Percentiles rank a stretch among this genome's conserved stretches.
These are phyloP conservation scores for Leccinum pseudoinsigne DNA, from an alignment of 1,284 basidiomycete genomes.

Conservation along the genomic window DNA sequence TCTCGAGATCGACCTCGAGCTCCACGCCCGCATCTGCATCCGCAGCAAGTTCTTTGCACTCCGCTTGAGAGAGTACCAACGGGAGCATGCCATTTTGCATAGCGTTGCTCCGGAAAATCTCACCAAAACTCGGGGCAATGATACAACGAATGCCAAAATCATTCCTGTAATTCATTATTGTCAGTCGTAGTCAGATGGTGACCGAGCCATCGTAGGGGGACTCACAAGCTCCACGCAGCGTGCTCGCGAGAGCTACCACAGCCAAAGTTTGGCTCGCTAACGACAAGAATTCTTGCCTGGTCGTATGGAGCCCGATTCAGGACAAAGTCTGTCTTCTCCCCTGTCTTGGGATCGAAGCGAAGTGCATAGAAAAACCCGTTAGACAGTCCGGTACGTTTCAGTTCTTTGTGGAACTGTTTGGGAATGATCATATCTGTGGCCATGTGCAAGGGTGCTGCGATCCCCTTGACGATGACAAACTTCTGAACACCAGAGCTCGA, in stretches of 20 bases:
- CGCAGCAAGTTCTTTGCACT: conserved; percentile 74
- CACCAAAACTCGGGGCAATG: conserved; percentile 93
- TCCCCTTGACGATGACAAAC: conserved; percentile 82
- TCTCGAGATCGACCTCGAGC: conserved; percentile 89
- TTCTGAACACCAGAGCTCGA: conserved; percentile 69
- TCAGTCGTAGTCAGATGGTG: not conserved
- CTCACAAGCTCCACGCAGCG: conserved; percentile 93
- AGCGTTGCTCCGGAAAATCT: conserved; percentile 91
- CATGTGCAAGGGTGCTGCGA: conserved; percentile 85
- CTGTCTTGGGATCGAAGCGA: conserved; percentile 79
- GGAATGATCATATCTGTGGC: conserved; percentile 98
- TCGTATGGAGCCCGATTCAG: conserved; percentile 87
- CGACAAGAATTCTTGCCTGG: conserved; percentile 83
- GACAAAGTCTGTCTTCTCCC: conserved; percentile 84
- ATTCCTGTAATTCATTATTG: conserved; percentile 51
- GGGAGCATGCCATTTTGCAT: conserved; percentile 98
- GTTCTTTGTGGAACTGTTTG: conserved; percentile 93
- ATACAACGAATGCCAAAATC: conserved; percentile 94
- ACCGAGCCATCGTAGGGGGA: conserved; percentile 22
- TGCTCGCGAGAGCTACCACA: conserved; percentile 95
- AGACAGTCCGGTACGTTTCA: conserved; percentile 91
- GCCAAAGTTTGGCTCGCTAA: conserved; percentile 92
- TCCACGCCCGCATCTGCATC: conserved; percentile 83
- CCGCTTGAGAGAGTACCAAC: conserved; percentile 72
- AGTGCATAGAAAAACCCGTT: conserved; percentile 86